A percentile compares a stretch with the other conserved stretches of the same genome.
Conservation (phyloP, 2,329 filamentous ascomycete species). For the Penicillium sp. region DNA sequence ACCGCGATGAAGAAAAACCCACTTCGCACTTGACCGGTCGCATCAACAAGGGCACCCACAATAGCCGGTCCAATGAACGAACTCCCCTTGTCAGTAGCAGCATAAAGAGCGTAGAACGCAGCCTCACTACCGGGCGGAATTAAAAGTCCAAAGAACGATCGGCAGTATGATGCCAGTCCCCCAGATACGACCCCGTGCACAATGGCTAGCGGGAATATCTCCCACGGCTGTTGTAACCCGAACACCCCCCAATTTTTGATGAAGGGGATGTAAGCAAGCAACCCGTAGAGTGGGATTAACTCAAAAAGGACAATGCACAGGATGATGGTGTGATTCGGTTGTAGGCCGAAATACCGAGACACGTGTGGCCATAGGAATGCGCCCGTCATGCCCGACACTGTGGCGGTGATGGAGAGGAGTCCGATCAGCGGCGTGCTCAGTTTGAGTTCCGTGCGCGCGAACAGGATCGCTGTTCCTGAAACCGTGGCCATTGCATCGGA, state of each 20-base stretch:
- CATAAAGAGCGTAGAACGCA: constrained; percentile 89
- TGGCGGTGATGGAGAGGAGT: constrained; percentile 85
- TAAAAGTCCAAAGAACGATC: constrained; percentile 80
- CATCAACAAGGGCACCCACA: constrained; percentile 83
- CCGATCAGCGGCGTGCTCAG: constrained; percentile 81
- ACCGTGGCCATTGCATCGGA: constrained; percentile 90
- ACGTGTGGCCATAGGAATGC: constrained; percentile 82
- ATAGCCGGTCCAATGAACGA: constrained; percentile 88
- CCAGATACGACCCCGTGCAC: constrained; percentile 87
- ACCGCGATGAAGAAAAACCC: constrained; percentile 87
- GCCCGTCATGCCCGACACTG: constrained; percentile 73
- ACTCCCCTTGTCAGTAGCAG: constrained; percentile 90
- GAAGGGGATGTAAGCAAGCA: constrained; percentile 78
- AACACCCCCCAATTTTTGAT: constrained; percentile 70
- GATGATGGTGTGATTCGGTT: constrained; percentile 82
- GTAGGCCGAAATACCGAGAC: constrained; percentile 64
- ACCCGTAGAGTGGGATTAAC: constrained; percentile 83
- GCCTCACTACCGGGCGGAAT: constrained; percentile 89
- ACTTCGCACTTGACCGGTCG: constrained; percentile 69
- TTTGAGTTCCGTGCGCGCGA: constrained; percentile 82
- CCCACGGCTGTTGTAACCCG: constrained; percentile 83
- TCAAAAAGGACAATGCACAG: constrained; percentile 83
- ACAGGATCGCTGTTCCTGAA: constrained; percentile 84
- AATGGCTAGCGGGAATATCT: constrained; percentile 85
- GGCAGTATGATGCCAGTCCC: constrained; percentile 80